These are phyloP conservation scores for Leptomonas pyrrhocoris DNA, from an alignment of 208 protist genomes.

Conservation along the genomic window DNA sequence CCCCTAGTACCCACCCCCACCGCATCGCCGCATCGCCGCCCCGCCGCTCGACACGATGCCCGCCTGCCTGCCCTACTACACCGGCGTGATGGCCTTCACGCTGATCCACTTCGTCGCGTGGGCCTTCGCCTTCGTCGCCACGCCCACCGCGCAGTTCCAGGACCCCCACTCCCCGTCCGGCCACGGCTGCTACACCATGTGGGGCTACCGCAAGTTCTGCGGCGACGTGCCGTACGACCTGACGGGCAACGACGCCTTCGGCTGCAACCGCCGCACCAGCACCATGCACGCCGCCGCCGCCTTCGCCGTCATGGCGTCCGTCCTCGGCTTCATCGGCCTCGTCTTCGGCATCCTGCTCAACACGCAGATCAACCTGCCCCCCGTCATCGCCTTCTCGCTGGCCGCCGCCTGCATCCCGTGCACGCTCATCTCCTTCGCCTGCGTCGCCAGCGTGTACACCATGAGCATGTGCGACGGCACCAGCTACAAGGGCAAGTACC, in stretches of 20 bases:
- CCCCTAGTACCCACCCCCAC: neutral
- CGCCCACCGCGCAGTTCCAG: slow-evolving; percentile 38
- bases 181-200: slow-evolving; percentile 49
- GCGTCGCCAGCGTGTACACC: slow-evolving; percentile 48
- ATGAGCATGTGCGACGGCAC: slow-evolving; percentile 31
- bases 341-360: slow-evolving; percentile 38
- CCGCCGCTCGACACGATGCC: slow-evolving; percentile 15
- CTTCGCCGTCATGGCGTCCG: slow-evolving; percentile 44
- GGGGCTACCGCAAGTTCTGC: slow-evolving; percentile 47
- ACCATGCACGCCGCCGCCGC: slow-evolving; percentile 44
- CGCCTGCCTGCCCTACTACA: slow-evolving; percentile 27
- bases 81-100: slow-evolving; percentile 35
- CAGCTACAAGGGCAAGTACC: slow-evolving; percentile 22
- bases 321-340: slow-evolving; percentile 38
- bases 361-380: slow-evolving; percentile 20
- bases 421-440: slow-evolving; percentile 53
- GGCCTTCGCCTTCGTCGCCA: slow-evolving; percentile 44
- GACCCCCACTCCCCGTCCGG: slow-evolving; percentile 1
- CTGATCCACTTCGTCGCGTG: slow-evolving; percentile 42
- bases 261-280: slow-evolving; percentile 26
- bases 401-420: slow-evolving; percentile 34
- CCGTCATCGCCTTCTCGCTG: slow-evolving; percentile 33
- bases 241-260: slow-evolving; percentile 29
- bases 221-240: slow-evolving; percentile 33
- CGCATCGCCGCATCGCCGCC: no score